These are phyloP conservation scores for Brassica cretica DNA, from an alignment of 345 rosid genomes.

Conservation along the genomic window DNA sequence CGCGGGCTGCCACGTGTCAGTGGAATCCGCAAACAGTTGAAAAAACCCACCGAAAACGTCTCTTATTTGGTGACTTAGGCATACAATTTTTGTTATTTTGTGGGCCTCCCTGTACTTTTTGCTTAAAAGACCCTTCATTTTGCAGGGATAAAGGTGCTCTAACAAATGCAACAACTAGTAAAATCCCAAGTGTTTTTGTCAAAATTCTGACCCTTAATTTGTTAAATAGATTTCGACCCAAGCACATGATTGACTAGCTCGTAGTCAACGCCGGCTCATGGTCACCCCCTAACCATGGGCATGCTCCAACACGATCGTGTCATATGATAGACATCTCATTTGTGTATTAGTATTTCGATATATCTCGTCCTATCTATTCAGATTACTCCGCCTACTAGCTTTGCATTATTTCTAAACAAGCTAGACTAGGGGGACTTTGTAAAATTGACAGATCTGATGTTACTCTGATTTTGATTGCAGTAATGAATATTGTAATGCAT, in stretches of 20 bases:
- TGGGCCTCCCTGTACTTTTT: too few species aligned
- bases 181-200: not conserved
- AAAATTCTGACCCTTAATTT: not conserved
- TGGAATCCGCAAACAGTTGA: too few species aligned
- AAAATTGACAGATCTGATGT: conserved; percentile 31
- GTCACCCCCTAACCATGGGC: conserved; percentile 25
- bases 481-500: conserved; percentile 6
- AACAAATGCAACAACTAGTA: not conserved
- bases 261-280: not conserved
- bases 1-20: too few species aligned
- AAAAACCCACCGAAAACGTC: too few species aligned
- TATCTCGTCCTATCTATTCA: conserved; percentile 5
- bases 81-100: too few species aligned
- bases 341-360: not conserved
- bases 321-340: conserved; percentile 20
- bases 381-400: conserved; percentile 7
- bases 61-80: too few species aligned
- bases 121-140: too few species aligned
- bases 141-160: too few species aligned
- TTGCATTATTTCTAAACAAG: conserved; percentile 27
- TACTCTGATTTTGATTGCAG: conserved; percentile 16
- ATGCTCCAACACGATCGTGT: conserved; percentile 13
- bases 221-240: not conserved
- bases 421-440: conserved; percentile 36
- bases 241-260: not conserved